A percentile compares a stretch with the other conserved stretches of the same genome.
phyloP scores from a whole-genome alignment of 148 eudicot species.

The Rhododendron vialii region DNA sequence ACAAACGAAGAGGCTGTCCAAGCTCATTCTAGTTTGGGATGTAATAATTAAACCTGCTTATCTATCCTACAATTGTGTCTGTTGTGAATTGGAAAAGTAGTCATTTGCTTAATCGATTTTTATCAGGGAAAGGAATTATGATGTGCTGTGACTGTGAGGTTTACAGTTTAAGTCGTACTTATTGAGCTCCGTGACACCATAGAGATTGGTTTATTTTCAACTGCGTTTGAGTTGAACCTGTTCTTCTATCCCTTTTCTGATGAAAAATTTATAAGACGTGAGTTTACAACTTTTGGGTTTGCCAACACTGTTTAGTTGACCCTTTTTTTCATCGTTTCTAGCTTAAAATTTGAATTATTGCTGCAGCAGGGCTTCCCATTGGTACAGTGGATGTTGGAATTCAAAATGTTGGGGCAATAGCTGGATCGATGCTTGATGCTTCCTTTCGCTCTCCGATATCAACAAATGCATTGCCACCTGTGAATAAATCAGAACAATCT shows the following conservation, averaged over 20 bases:
- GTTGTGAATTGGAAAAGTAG: neutral
- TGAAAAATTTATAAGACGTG: neutral
- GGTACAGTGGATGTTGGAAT: constrained; percentile 17
- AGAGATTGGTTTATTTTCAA: neutral
- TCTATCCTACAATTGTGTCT: neutral
- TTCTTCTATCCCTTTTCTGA: neutral
- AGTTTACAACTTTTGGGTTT: neutral
- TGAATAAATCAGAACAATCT: neutral
- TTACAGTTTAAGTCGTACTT: neutral
- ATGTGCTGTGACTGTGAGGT: neutral
- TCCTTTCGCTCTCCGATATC: constrained; percentile 40
- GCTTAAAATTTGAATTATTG: neutral
- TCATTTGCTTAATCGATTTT: neutral
- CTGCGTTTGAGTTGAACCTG: neutral
- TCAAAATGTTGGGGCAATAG: constrained; percentile 18
- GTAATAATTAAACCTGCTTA: neutral
- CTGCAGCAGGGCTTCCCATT: constrained; percentile 16
- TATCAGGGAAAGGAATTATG: neutral
- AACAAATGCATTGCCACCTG: constrained; percentile 25
- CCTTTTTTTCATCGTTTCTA: neutral
- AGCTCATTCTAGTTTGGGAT: neutral
- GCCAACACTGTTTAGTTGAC: neutral
- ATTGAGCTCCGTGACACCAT: neutral
- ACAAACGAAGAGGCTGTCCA: neutral
- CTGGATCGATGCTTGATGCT: constrained; percentile 28